A percentile compares a stretch with the other conserved stretches of the same genome.
phyloP scores from a whole-genome alignment of 495 filamentous ascomycete species.

The Penicillium robsamsonii region DNA sequence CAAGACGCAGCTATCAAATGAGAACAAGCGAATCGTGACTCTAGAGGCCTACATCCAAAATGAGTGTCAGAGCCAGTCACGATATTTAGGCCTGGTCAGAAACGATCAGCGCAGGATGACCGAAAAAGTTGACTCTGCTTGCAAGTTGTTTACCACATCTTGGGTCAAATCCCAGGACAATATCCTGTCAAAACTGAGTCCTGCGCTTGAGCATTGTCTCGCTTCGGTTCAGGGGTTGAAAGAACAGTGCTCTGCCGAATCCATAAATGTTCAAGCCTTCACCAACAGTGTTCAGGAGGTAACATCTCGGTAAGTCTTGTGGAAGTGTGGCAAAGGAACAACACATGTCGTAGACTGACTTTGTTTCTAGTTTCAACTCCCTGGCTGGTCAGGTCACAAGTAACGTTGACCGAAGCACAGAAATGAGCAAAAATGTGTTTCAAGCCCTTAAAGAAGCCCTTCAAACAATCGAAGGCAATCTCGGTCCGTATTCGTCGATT shows the following conservation, averaged over 20 bases:
- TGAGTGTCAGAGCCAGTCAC: conserved; percentile 25
- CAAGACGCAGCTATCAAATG: conserved; percentile 26
- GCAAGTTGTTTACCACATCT: conserved; percentile 14
- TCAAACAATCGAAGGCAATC: conserved; percentile 14
- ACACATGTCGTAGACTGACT: background rate
- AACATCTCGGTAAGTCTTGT: conserved; percentile 24
- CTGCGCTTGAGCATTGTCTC: conserved; percentile 19
- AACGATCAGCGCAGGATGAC: conserved; percentile 28
- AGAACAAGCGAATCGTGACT: conserved; percentile 26
- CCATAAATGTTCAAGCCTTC: conserved; percentile 22
- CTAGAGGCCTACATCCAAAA: conserved; percentile 40
- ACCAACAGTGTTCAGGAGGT: conserved; percentile 17
- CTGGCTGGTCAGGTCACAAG: conserved; percentile 19
- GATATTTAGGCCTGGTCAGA: conserved; percentile 25
- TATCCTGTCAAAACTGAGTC: conserved; percentile 14
- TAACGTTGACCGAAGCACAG: conserved; percentile 14
- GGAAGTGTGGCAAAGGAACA: background rate
- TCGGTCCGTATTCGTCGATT: conserved; percentile 27
- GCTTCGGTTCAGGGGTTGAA: conserved; percentile 18
- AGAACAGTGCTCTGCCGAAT: conserved; percentile 19
- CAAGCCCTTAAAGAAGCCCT: conserved; percentile 23
- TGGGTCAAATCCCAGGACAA: conserved; percentile 15
- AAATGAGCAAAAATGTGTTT: conserved; percentile 16
- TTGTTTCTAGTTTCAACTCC: conserved; percentile 19
- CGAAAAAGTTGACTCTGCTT: conserved; percentile 18